phyloP scores from a whole-genome alignment of 257 asterid species.

The Solanum commersonii region DNA sequence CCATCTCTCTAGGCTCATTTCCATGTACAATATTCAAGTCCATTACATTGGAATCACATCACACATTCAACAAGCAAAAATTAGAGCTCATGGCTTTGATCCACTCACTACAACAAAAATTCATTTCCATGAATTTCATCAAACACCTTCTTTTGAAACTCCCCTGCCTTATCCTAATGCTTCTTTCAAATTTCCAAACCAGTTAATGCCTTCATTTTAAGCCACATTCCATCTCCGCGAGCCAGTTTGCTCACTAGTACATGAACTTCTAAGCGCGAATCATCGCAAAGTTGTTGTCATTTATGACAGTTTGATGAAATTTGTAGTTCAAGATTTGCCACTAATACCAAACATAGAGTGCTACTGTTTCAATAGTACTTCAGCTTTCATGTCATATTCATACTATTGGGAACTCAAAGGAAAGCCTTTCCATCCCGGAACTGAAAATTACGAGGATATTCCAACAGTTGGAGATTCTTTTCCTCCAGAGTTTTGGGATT shows the following conservation, averaged over 20 bases:
- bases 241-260: slow-evolving; percentile 19
- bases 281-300: slow-evolving; percentile 26
- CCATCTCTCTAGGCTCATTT: slow-evolving; percentile 55
- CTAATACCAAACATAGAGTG: slow-evolving; percentile 23
- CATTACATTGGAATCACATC: slow-evolving; percentile 38
- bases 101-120: slow-evolving; percentile 20
- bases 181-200: slow-evolving; percentile 19
- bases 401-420: slow-evolving; percentile 39
- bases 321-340: slow-evolving; percentile 33
- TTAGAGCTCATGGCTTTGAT: slow-evolving; percentile 42
- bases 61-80: slow-evolving; percentile 47
- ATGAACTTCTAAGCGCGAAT: background rate
- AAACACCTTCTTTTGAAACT: slow-evolving; percentile 1
- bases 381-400: slow-evolving; percentile 31
- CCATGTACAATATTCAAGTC: slow-evolving; percentile 24
- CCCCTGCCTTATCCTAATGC: slow-evolving; percentile 22
- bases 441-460: slow-evolving; percentile 4
- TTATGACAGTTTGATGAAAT: slow-evolving; percentile 41
- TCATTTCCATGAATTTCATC: slow-evolving; percentile 30
- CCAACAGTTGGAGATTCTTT: slow-evolving; percentile 38
- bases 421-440: slow-evolving; percentile 28
- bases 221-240: slow-evolving; percentile 25
- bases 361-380: slow-evolving; percentile 36
- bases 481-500: slow-evolving; percentile 25
- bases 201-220: slow-evolving; percentile 25